Evolutionary conservation across 2,329 filamentous ascomycete genomes (phyloP), one percentile per base, ranked within the genome.

Genomic region (Botryotinia globosa): DNA sequence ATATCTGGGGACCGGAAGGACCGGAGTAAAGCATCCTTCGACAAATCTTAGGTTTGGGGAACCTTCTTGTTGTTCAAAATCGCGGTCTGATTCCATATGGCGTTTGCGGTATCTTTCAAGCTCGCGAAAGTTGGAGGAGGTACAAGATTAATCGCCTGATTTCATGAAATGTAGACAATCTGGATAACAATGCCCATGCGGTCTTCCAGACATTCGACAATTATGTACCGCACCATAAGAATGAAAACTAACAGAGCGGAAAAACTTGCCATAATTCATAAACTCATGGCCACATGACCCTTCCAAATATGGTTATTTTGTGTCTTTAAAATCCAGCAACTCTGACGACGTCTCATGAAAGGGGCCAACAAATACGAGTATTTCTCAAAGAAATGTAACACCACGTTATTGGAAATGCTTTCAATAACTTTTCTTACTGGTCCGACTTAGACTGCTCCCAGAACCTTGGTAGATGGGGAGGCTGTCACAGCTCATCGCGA

Each of bases 171-270:
- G 22, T 37, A 51, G 63, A 48, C 48, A n/a, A 51, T n/a, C 2
- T n/a, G 5, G 48, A n/a, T 10, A 48, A 29, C 20, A 1, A 29
- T 44, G 37, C 42, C 5, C n/a, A 20, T 25, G 62, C 42, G 18
- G 14, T 48, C 20, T 34, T 2, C 0, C 12, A 51, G 22, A 51
- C 25, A 5, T 4, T 25, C 25, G 22, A 51, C 3, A 25, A 51
- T n/a, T n/a, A n/a, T n/a, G 4, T 6, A 2, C 1, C 10, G 25
- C 9, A 2, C 2, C 25, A 14, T 14, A n/a, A 51, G 48, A n/a
- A n/a, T 12, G 4, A 10, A 51, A 51, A 25, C 48, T 10, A 4
- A n/a, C n/a, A 14, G 25, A n/a, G n/a, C 22, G 4, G 48, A 51
- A n/a, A n/a, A 51, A 51, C 48, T 14, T 51, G 48, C 25, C 12